Evolutionary conservation across 1,139 yeast species (phyloP), one percentile per base, ranked within the genome.

Genomic region (Casaregolazyma suthepensis): DNA sequence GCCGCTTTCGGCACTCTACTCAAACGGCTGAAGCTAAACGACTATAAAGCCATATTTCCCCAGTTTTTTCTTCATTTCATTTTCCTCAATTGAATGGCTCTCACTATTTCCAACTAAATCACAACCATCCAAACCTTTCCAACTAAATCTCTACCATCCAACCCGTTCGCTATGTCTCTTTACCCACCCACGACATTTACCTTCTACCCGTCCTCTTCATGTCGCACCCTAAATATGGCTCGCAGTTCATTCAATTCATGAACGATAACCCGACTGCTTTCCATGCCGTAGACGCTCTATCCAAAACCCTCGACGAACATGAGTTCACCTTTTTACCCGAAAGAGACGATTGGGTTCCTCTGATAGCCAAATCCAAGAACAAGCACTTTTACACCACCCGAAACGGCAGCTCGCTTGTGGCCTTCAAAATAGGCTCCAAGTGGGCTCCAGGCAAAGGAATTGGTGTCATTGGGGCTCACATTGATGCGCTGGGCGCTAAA

Each of bases 231-330:
- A 23, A 37, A n/a, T 50, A 50, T 31, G 50, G 53, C 40, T 29
- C 59, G 37, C 83, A 81, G 56, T 90, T 91, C 67, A 76, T 91
- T 57, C 81, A 83, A 58, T 93, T 87, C 67, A 85, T 91, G 66
- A 87, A 88, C 71, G 78, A 77, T 2, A 83, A 95, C 2, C 98
- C 97, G 43, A 88, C 98, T 0, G 96, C 96, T 0, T 93, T 85
- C 70, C 98, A 93, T 69, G 96, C 91, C 2, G 91, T 89, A 9
- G 77, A 80, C 53, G 76, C 77, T 37, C 82, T 86, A 50, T 62
- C 68, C 23, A 54, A 60, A 38, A 61, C 61, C 48, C 64, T 73
- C 42, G 69, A 66, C 52, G 63, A 56, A 13, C 62, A 65, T 18
- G 75, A 73, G 17, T 70, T 65, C 57, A 65, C 64, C 19, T 91